Evolutionary conservation across 768 basidiomycete species (phyloP).

Genomic region (Trametes gibbosa): DNA sequence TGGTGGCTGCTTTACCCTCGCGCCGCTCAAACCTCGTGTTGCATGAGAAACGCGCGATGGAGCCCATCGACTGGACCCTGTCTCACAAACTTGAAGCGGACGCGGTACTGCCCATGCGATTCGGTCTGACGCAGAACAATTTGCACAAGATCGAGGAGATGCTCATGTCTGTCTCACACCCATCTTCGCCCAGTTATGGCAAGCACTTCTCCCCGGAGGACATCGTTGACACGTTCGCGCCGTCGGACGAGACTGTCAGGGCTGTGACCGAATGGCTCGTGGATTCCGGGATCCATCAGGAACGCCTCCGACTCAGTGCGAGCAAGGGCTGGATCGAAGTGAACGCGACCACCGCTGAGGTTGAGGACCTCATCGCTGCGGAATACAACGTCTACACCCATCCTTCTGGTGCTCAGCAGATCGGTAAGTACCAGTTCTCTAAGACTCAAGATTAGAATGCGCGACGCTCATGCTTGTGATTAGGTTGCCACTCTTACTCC

Average conservation of each 20-base stretch:
- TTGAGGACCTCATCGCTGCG: constrained; percentile 41
- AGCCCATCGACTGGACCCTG: constrained; percentile 34
- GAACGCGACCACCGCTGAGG: constrained; percentile 40
- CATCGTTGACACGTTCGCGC: constrained; percentile 43
- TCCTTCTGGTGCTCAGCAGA: constrained; percentile 47
- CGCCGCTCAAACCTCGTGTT: constrained; percentile 26
- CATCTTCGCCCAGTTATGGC: constrained; percentile 43
- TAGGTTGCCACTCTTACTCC: constrained; percentile 59
- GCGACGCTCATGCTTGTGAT: neutral
- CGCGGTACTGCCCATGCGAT: constrained; percentile 41
- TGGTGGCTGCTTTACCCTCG: constrained; percentile 18
- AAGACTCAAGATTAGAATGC: neutral
- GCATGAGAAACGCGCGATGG: constrained; percentile 38
- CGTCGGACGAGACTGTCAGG: constrained; percentile 35
- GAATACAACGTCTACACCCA: constrained; percentile 63
- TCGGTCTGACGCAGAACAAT: constrained; percentile 45
- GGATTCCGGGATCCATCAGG: constrained; percentile 33
- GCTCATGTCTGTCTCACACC: constrained; percentile 43
- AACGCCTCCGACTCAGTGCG: constrained; percentile 37
- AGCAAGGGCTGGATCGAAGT: constrained; percentile 47
- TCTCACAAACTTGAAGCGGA: constrained; percentile 31
- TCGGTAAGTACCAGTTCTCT: constrained; percentile 35
- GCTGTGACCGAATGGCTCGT: constrained; percentile 41
- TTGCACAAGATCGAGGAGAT: constrained; percentile 38
- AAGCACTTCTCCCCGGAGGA: constrained; percentile 42